Conservation (phyloP, 306 rosid species). For the Morella rubra region DNA sequence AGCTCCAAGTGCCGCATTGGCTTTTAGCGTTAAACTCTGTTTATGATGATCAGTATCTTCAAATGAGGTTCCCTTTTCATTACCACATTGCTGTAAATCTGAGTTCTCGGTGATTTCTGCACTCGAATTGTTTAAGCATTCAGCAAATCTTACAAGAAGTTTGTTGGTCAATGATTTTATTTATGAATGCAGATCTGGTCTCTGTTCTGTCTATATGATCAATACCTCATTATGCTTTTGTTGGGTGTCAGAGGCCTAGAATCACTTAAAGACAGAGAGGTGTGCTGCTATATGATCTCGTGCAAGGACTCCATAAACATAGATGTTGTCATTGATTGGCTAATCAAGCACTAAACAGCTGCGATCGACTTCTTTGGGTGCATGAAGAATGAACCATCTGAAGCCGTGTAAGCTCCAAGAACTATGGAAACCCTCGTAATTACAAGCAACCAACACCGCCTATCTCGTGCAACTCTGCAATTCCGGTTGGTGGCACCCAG, state of each 20-base stretch:
- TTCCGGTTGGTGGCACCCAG: no score
- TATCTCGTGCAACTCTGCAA: no score
- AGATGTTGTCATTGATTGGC: slow-evolving; percentile 94
- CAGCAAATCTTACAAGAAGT: neutral
- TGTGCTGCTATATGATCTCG: slow-evolving; percentile 92
- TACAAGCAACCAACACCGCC: no score
- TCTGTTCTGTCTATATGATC: neutral
- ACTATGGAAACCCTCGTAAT: no score
- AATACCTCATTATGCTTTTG: slow-evolving; percentile 18
- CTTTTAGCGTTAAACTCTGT: neutral
- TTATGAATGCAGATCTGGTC: slow-evolving; percentile 8
- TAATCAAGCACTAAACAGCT: slow-evolving; percentile 87
- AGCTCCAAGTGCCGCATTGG: neutral
- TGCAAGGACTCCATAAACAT: slow-evolving; percentile 96
- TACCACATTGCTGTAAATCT: neutral
- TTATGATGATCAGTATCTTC: neutral
- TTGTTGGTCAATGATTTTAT: slow-evolving; percentile 9
- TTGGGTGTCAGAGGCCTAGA: slow-evolving; percentile 72
- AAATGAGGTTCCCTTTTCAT: neutral
- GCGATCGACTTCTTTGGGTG: slow-evolving; percentile 9
- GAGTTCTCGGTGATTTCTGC: neutral
- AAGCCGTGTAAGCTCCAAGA: no score
- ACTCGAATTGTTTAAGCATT: neutral
- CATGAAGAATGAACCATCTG: slow-evolving; percentile 11
- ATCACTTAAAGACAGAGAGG: slow-evolving; percentile 73